Conservation (phyloP, 768 basidiomycete genomes). For the Podaxis rugospora region DNA sequence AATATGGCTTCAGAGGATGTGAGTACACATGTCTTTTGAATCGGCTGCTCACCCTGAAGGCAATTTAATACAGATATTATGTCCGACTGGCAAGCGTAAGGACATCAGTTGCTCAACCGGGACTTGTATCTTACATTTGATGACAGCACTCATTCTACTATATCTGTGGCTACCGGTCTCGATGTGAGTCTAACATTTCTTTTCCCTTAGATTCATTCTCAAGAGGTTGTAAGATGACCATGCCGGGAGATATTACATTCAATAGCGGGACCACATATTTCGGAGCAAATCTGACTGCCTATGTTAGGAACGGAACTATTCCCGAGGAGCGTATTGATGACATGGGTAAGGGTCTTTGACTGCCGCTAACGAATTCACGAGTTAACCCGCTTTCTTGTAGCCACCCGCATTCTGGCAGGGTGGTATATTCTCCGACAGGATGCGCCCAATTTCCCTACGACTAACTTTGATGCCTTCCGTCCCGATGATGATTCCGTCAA, state of each 20-base stretch:
- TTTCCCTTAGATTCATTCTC: not conserved
- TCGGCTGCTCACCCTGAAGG: no score
- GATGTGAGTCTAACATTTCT: conserved; percentile 40
- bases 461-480: conserved; percentile 69
- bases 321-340: conserved; percentile 63
- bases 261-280: conserved; percentile 52
- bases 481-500: conserved; percentile 50
- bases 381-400: conserved; percentile 27
- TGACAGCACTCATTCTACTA: conserved; percentile 48
- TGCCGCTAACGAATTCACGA: not conserved
- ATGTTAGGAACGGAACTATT: conserved; percentile 70
- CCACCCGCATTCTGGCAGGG: conserved; percentile 67
- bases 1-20: conserved; percentile 77
- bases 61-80: conserved; percentile 42
- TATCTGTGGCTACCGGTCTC: conserved; percentile 54
- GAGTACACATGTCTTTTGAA: conserved; percentile 16
- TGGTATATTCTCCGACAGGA: conserved; percentile 73
- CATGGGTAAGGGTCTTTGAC: conserved; percentile 48
- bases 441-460: conserved; percentile 49
- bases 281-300: conserved; percentile 62
- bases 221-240: conserved; percentile 53
- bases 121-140: not conserved
- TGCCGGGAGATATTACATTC: conserved; percentile 59
- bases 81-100: conserved; percentile 71
- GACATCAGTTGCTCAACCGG: not conserved